Evolutionary conservation across 2,329 filamentous ascomycete species (phyloP).

Genomic region (Colletotrichum australisinense): DNA sequence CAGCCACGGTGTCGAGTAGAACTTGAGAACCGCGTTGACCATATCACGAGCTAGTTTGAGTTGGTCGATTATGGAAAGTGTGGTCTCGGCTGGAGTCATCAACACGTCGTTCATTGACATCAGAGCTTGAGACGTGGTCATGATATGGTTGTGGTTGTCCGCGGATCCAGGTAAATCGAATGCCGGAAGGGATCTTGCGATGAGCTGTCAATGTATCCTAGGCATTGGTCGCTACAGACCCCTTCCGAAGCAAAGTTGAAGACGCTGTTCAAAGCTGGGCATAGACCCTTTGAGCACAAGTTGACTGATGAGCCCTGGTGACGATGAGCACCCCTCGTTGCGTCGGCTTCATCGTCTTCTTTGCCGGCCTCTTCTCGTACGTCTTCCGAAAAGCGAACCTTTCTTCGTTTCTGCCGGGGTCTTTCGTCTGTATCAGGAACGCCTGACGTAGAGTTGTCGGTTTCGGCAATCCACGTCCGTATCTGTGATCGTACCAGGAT

Average conservation of each 20-base stretch:
- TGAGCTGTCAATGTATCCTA: conserved; percentile 14
- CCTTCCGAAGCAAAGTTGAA: neutral
- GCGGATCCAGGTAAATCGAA: neutral
- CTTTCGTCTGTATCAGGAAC: neutral
- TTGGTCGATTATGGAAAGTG: neutral
- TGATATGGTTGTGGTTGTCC: neutral
- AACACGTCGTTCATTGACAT: conserved; percentile 8
- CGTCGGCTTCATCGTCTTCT: fast-evolving
- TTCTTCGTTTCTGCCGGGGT: neutral
- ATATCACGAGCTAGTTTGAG: conserved; percentile 6
- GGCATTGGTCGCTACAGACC: neutral
- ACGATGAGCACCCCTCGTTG: neutral
- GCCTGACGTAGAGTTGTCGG: neutral
- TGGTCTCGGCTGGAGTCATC: no score
- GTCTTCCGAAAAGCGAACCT: neutral
- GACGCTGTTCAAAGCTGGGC: neutral
- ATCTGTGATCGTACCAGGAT: conserved; percentile 4
- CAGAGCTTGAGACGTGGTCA: neutral
- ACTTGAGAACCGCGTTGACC: conserved; percentile 8
- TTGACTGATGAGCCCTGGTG: neutral
- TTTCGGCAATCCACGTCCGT: neutral
- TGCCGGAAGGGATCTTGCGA: conserved; percentile 3
- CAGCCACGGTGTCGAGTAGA: conserved; percentile 24
- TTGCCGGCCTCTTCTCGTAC: neutral
- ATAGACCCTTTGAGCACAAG: neutral